Evolutionary conservation across 345 rosid species (phyloP).

Genomic region (Passiflora organensis): DNA sequence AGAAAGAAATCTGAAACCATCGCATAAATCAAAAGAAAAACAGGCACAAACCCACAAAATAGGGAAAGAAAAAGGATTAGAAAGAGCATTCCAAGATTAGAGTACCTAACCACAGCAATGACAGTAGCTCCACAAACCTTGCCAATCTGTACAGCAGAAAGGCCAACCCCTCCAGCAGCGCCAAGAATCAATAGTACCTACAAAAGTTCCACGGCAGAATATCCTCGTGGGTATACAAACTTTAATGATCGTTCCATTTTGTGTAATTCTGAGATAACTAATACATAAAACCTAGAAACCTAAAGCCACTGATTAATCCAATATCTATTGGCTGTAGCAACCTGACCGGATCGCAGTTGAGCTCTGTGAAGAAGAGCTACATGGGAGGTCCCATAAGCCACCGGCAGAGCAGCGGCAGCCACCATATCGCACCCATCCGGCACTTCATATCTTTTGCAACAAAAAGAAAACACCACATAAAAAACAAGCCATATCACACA

Average conservation of each 20-base stretch:
- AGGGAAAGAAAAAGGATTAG: background rate
- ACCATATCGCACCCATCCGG: slow-evolving; percentile 81
- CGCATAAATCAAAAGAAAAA: background rate
- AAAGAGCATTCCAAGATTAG: background rate
- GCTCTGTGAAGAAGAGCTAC: slow-evolving; percentile 91
- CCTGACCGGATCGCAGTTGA: slow-evolving; percentile 61
- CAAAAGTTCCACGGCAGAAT: background rate
- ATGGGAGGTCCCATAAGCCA: slow-evolving; percentile 93
- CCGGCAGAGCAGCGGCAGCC: slow-evolving; percentile 84
- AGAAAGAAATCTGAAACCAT: background rate
- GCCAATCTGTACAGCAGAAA: slow-evolving; percentile 90
- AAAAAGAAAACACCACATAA: background rate
- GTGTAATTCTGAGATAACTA: background rate
- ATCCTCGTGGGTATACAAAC: background rate
- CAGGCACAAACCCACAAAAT: background rate
- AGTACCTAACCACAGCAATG: slow-evolving; percentile 79
- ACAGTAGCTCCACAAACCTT: slow-evolving; percentile 80
- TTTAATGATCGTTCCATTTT: background rate
- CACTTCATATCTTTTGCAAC: slow-evolving; percentile 44
- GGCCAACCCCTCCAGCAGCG: slow-evolving; percentile 98
- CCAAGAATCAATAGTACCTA: slow-evolving; percentile 54
- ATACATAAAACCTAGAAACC: background rate
- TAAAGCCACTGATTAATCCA: background rate
- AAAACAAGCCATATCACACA: too few species aligned
- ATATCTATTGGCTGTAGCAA: slow-evolving; percentile 5